Evolutionary conservation across 2,329 filamentous ascomycete species (phyloP).

Genomic region (Talaromyces amestolkiae): DNA sequence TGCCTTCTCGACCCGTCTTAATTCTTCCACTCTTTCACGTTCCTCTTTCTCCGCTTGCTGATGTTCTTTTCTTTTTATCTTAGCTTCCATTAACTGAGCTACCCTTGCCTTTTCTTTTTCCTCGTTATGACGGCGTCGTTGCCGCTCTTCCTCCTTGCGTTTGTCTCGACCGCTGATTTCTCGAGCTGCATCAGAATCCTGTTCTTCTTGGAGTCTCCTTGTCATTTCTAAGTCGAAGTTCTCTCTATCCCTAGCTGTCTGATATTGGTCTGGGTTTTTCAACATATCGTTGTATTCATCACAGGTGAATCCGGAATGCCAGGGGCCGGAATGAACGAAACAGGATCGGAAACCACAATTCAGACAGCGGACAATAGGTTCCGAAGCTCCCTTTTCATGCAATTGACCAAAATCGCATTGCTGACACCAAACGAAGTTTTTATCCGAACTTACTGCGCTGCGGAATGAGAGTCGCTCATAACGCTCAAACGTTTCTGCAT

Average conservation of each 20-base stretch:
- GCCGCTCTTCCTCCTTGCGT: background rate
- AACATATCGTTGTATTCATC: background rate
- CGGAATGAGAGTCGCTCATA: background rate
- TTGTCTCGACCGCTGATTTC: background rate
- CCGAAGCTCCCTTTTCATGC: background rate
- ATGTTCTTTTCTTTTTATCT: background rate
- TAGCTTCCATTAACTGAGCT: background rate
- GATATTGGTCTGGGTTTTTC: background rate
- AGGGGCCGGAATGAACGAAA: background rate
- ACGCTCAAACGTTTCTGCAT: background rate
- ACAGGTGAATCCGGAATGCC: background rate
- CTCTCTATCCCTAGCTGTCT: background rate
- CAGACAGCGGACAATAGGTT: background rate
- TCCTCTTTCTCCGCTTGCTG: background rate
- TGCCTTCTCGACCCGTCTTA: background rate
- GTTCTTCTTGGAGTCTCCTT: background rate
- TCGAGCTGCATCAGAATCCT: background rate
- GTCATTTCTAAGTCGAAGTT: background rate
- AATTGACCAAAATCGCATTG: background rate
- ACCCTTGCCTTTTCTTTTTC: background rate
- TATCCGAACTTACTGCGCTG: background rate
- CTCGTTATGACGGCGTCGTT: background rate
- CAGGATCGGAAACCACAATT: background rate
- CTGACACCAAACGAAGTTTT: background rate
- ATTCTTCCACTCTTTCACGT: background rate